These are phyloP conservation scores for Magnolia officinalis DNA, from an alignment of 164 flowering plant species.

Conservation along the genomic window DNA sequence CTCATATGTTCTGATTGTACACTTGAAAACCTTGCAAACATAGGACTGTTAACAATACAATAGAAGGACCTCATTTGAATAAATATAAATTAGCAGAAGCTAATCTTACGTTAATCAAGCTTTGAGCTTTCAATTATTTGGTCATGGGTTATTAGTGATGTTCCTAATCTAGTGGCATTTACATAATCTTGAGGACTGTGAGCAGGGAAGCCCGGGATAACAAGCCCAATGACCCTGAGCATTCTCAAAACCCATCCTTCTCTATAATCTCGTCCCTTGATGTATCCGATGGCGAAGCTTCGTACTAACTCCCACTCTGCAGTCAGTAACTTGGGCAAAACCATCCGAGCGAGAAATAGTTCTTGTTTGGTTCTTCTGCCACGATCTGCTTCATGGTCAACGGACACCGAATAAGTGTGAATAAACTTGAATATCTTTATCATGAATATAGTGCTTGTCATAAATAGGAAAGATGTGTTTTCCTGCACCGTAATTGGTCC, in stretches of 20 bases:
- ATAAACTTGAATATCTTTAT: no score
- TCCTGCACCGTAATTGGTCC: no score
- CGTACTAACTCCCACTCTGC: conserved; percentile 67
- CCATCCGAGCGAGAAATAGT: conserved; percentile 52
- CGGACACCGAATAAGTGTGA: no score
- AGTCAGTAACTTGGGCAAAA: conserved; percentile 44
- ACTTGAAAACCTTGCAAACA: no score
- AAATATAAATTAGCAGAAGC: no score
- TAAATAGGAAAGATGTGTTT: no score
- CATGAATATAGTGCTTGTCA: no score
- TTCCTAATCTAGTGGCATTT: conserved; percentile 46
- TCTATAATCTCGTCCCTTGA: conserved; percentile 40
- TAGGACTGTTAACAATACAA: no score
- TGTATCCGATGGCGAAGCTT: conserved; percentile 39
- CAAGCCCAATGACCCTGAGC: conserved; percentile 43
- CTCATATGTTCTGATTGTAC: no score
- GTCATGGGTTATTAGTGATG: not conserved
- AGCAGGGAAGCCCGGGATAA: conserved; percentile 59
- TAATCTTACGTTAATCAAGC: not conserved
- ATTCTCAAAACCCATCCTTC: conserved; percentile 47
- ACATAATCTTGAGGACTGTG: conserved; percentile 61
- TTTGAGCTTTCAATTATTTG: not conserved
- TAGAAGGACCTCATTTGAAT: no score
- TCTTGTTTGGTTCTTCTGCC: conserved; percentile 66
- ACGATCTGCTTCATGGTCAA: conserved; percentile 29